These are phyloP conservation scores for Larix sibirica DNA, from an alignment of 83 land plant genomes.

Conservation along the genomic window DNA sequence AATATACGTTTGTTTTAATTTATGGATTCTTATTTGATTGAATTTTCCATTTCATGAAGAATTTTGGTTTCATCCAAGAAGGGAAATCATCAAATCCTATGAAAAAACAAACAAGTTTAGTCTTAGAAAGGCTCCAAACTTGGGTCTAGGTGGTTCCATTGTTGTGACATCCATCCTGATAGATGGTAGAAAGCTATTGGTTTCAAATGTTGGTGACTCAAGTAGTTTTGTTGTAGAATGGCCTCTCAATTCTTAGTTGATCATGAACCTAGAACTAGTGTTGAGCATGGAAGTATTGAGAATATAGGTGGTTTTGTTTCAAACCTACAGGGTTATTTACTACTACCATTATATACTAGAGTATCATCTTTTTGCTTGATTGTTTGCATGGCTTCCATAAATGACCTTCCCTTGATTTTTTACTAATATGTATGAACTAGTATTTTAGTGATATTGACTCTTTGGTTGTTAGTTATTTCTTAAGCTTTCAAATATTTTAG, in stretches of 20 bases:
- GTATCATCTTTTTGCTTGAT: too few species aligned
- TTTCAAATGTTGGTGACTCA: slow-evolving; percentile 75
- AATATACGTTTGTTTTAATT: too few species aligned
- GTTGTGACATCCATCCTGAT: slow-evolving; percentile 76
- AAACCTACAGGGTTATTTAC: slow-evolving; percentile 52
- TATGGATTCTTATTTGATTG: too few species aligned
- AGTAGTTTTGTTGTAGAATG: slow-evolving; percentile 46
- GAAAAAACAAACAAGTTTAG: slow-evolving; percentile 62
- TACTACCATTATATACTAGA: too few species aligned
- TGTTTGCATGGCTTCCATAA: too few species aligned
- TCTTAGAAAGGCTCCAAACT: slow-evolving; percentile 44
- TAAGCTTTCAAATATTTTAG: too few species aligned
- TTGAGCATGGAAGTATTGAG: slow-evolving; percentile 53
- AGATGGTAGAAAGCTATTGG: slow-evolving; percentile 49
- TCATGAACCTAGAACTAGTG: slow-evolving; percentile 51
- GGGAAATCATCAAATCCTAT: slow-evolving; percentile 56
- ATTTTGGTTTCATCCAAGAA: slow-evolving; percentile 53
- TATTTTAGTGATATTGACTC: too few species aligned
- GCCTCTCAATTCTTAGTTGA: slow-evolving; percentile 54
- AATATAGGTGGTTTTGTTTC: slow-evolving; percentile 54
- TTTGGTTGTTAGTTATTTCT: too few species aligned
- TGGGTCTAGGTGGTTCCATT: slow-evolving; percentile 72
- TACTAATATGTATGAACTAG: too few species aligned
- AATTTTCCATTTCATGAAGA: slow-evolving; percentile 35
- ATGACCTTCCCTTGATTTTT: too few species aligned